A percentile compares a stretch with the other conserved stretches of the same genome.
These are phyloP conservation scores for Drechslerella dactyloides DNA, from an alignment of 2,329 filamentous ascomycete genomes.

Conservation along the genomic window DNA sequence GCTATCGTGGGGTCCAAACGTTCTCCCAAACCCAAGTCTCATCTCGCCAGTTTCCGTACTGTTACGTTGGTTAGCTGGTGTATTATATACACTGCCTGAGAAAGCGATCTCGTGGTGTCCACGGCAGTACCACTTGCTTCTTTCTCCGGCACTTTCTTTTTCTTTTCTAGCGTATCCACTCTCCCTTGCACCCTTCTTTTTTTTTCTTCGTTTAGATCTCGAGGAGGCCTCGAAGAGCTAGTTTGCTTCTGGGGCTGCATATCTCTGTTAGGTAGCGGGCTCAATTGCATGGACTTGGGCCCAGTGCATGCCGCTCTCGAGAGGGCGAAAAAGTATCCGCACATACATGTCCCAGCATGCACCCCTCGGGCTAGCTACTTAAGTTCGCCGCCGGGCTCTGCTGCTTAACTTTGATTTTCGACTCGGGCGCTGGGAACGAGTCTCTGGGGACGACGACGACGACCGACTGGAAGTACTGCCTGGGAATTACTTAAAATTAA, in stretches of 20 bases:
- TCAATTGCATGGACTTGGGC: conserved; percentile 3
- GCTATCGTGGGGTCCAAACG: conserved; percentile 36
- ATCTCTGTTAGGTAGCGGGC: neutral
- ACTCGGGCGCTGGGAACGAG: neutral
- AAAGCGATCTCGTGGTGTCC: conserved; percentile 22
- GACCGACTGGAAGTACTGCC: neutral
- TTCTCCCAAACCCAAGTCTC: no score
- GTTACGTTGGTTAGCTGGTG: conserved; percentile 34
- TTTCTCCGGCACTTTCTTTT: conserved; percentile 1
- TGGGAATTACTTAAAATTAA: neutral
- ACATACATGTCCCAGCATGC: neutral
- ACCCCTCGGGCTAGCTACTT: conserved; percentile 1
- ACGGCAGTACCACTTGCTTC: conserved; percentile 27
- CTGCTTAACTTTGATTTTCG: neutral
- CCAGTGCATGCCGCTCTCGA: neutral
- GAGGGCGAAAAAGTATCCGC: conserved; percentile 10
- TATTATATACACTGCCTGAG: conserved; percentile 16
- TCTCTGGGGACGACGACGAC: neutral
- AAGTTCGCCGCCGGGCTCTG: neutral
- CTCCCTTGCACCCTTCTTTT: neutral
- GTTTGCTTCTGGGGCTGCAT: conserved; percentile 10
- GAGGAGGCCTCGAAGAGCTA: conserved; percentile 2
- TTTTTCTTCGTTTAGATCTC: neutral
- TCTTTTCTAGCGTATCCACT: neutral
- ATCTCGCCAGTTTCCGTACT: conserved; percentile 23